Percentiles rank a stretch among this genome's conserved stretches.
These are phyloP conservation scores for Rhodomyrtus tomentosa DNA, from an alignment of 345 rosid species.

Conservation along the genomic window DNA sequence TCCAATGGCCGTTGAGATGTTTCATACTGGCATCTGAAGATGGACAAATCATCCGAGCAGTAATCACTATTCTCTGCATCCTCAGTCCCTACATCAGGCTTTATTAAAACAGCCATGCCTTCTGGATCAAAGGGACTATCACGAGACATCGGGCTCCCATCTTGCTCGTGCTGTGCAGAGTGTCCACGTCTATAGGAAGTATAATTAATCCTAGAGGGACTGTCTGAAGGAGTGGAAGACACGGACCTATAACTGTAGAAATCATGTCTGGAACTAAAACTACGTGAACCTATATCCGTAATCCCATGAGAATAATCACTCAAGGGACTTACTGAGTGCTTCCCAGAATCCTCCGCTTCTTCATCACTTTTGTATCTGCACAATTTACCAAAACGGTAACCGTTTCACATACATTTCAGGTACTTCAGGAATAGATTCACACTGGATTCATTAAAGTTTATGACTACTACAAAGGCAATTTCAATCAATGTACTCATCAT, in stretches of 20 bases:
- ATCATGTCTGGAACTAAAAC: conserved; percentile 76
- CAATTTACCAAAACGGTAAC: background rate
- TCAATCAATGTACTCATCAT: background rate
- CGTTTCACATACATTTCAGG: background rate
- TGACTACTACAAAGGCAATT: background rate
- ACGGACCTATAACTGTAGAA: conserved; percentile 54
- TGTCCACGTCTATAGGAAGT: conserved; percentile 61
- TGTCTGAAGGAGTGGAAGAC: conserved; percentile 75
- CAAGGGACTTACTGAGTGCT: conserved; percentile 48
- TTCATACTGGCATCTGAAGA: conserved; percentile 21
- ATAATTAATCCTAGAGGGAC: conserved; percentile 86
- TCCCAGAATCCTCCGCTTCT: conserved; percentile 48
- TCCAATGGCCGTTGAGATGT: conserved; percentile 48
- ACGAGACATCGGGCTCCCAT: conserved; percentile 41
- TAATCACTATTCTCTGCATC: conserved; percentile 41
- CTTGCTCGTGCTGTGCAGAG: conserved; percentile 61
- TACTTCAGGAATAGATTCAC: background rate
- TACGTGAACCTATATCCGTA: conserved; percentile 69
- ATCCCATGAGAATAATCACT: conserved; percentile 53
- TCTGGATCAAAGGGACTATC: conserved; percentile 40
- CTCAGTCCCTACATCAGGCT: conserved; percentile 30
- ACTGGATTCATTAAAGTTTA: background rate
- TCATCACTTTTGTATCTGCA: conserved; percentile 61
- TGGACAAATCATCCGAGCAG: conserved; percentile 25
- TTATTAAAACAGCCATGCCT: conserved; percentile 41